Conservation (phyloP, 1,139 yeast species). For the Tardiomyces digboiensis region DNA sequence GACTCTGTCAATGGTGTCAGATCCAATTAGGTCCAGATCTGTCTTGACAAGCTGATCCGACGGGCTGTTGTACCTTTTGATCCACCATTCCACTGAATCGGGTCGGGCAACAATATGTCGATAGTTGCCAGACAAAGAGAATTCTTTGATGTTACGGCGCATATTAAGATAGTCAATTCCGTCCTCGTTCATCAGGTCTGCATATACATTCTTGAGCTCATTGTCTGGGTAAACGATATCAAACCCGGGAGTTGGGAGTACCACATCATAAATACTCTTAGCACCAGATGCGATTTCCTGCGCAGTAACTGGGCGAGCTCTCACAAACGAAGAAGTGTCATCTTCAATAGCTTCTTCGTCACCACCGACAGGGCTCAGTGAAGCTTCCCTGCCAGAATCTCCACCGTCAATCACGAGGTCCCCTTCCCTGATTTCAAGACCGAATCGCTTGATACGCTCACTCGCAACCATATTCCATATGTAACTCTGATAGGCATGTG, state of each 20-base stretch:
- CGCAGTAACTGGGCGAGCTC: slow-evolving; percentile 63
- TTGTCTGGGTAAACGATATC: slow-evolving; percentile 78
- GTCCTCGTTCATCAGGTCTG: slow-evolving; percentile 67
- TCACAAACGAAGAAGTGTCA: slow-evolving; percentile 45
- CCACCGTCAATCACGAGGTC: slow-evolving; percentile 56
- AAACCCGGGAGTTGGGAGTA: slow-evolving; percentile 91
- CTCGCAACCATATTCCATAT: slow-evolving; percentile 90
- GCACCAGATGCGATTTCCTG: slow-evolving; percentile 56
- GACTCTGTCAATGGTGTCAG: slow-evolving; percentile 20
- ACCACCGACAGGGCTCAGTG: slow-evolving; percentile 14
- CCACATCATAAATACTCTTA: slow-evolving; percentile 71
- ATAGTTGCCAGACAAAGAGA: slow-evolving; percentile 87
- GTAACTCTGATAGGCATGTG: slow-evolving; percentile 94
- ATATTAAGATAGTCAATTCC: slow-evolving; percentile 76
- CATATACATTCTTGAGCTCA: slow-evolving; percentile 54
- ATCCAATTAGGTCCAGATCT: slow-evolving; percentile 59
- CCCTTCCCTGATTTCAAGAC: slow-evolving; percentile 64
- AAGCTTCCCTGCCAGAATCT: slow-evolving; percentile 4
- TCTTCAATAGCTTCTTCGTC: slow-evolving; percentile 51
- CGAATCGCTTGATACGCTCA: slow-evolving; percentile 62
- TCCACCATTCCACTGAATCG: slow-evolving; percentile 48
- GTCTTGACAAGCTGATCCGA: slow-evolving; percentile 70
- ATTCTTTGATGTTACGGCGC: slow-evolving; percentile 79
- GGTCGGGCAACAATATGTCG: slow-evolving; percentile 70
- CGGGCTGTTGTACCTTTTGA: slow-evolving; percentile 52